Evolutionary conservation across 2,329 filamentous ascomycete genomes (phyloP).

Genomic region (Zasmidium angulare): DNA sequence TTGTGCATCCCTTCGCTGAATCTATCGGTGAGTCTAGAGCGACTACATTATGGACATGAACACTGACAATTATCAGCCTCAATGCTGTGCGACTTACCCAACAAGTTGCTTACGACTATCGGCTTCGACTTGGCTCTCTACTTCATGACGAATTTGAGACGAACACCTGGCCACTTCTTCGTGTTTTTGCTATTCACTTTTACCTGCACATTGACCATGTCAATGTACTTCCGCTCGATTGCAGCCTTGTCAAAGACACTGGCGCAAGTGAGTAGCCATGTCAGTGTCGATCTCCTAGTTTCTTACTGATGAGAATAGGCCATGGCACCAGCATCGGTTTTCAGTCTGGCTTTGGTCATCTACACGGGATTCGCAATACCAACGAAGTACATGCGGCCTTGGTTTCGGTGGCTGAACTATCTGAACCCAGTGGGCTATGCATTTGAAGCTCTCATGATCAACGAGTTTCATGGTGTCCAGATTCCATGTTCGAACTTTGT

Average conservation of each 20-base stretch:
- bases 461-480: slow-evolving; percentile 70
- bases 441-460: slow-evolving; percentile 68
- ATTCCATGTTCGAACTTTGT: slow-evolving; percentile 52
- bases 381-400: slow-evolving; percentile 66
- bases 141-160: slow-evolving; percentile 79
- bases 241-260: slow-evolving; percentile 65
- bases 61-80: neutral
- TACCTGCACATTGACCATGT: slow-evolving; percentile 64
- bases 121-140: slow-evolving; percentile 77
- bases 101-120: slow-evolving; percentile 58
- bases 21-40: slow-evolving; percentile 61
- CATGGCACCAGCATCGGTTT: slow-evolving; percentile 54
- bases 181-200: slow-evolving; percentile 65
- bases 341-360: slow-evolving; percentile 65
- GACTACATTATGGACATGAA: neutral
- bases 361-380: slow-evolving; percentile 64
- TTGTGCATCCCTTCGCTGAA: slow-evolving; percentile 67
- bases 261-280: neutral
- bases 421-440: slow-evolving; percentile 75
- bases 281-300: neutral
- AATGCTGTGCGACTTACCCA: slow-evolving; percentile 53
- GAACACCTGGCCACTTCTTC: slow-evolving; percentile 75
- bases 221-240: slow-evolving; percentile 66
- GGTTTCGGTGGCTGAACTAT: slow-evolving; percentile 81
- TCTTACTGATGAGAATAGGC: slow-evolving; percentile 57